Conservation (phyloP, 2,329 filamentous ascomycete genomes). For the Trichoderma citrinoviride region DNA sequence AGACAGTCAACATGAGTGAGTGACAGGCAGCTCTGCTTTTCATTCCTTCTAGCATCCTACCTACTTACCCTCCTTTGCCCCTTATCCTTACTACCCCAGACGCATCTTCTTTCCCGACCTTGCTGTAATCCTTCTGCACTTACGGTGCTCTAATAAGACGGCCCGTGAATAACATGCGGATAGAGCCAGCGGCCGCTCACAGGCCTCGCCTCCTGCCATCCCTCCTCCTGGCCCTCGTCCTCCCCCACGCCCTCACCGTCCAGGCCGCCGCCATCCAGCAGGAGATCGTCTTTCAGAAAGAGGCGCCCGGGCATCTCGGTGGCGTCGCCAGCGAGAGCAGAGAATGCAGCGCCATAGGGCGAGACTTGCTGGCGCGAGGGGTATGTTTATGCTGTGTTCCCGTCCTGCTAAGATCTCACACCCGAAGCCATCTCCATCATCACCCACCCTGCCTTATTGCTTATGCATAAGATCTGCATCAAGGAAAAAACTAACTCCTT, state of each 20-base stretch:
- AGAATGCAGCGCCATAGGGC: constrained; percentile 68
- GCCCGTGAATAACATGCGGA: constrained; percentile 1
- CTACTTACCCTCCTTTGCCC: not conserved
- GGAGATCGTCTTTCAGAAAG: constrained; percentile 28
- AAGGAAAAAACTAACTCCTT: not conserved
- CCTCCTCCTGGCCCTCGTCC: constrained; percentile 6
- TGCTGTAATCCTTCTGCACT: not conserved
- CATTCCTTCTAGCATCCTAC: not conserved
- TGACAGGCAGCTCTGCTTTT: not conserved
- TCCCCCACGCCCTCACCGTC: constrained; percentile 3
- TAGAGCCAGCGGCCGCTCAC: not conserved
- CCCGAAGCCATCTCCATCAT: not conserved
- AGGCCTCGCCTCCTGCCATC: constrained; percentile 6
- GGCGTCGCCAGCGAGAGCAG: constrained; percentile 69
- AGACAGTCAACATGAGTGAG: constrained; percentile 4
- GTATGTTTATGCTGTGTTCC: constrained; percentile 36
- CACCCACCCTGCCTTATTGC: too few relatives aligned
- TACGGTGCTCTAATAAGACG: not conserved
- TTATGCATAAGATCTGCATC: too few relatives aligned
- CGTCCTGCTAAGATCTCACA: constrained; percentile 2
- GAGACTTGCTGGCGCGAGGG: constrained; percentile 55
- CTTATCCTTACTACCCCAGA: not conserved
- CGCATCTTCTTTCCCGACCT: not conserved
- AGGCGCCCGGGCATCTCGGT: constrained; percentile 40
- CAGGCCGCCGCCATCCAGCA: constrained; percentile 24